phyloP scores from a whole-genome alignment of 306 rosid species.

The Clitoria ternatea region DNA sequence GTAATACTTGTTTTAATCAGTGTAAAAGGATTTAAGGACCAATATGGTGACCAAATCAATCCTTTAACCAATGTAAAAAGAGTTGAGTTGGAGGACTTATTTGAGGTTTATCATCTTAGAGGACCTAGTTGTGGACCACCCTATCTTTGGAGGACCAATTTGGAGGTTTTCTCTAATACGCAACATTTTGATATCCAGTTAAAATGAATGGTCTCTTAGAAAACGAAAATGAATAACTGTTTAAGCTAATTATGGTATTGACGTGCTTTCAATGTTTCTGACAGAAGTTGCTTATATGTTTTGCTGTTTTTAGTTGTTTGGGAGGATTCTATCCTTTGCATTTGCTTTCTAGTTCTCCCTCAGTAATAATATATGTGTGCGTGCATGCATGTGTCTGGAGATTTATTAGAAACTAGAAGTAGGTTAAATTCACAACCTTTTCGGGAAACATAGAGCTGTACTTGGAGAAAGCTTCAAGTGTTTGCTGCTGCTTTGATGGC shows the following conservation, averaged over 20 bases:
- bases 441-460: constrained; percentile 80
- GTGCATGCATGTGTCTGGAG: no score
- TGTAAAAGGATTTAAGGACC: no score
- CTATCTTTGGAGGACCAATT: no score
- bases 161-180: no score
- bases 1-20: no score
- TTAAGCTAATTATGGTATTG: constrained; percentile 3
- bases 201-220: constrained; percentile 1
- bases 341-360: not conserved
- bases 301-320: constrained; percentile 5
- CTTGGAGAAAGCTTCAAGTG: constrained; percentile 59
- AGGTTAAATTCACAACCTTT: constrained; percentile 61
- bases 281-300: no score
- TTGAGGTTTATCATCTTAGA: no score
- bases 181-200: not conserved
- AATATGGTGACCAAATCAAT: no score
- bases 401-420: not conserved
- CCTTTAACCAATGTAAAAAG: no score
- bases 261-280: constrained; percentile 8
- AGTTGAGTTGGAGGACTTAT: no score
- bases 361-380: not conserved
- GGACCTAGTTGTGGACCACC: no score
- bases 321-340: not conserved
- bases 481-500: constrained; percentile 51
- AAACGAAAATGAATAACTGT: not conserved